Conservation (phyloP, 257 asterid species). For the Cynanchum wilfordii region DNA sequence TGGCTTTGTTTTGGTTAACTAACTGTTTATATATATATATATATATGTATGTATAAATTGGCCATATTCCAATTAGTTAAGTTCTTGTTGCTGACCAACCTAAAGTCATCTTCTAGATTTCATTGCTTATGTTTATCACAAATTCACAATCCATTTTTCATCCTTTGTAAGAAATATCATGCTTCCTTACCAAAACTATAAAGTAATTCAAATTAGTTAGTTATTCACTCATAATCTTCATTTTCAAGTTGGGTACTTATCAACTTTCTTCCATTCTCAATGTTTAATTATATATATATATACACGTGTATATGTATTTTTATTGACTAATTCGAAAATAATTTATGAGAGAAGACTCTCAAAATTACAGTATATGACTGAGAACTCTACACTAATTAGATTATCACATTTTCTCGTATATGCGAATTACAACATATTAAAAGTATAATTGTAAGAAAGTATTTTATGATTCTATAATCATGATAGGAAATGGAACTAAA, state of each 20-base stretch:
- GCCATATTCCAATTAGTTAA: not conserved
- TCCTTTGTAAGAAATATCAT: not conserved
- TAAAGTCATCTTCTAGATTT: not conserved
- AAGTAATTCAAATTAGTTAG: not conserved
- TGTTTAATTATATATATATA: too few species aligned
- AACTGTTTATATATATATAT: not conserved
- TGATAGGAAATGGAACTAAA: not conserved
- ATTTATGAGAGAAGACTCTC: too few species aligned
- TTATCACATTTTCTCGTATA: too few species aligned
- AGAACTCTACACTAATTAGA: too few species aligned
- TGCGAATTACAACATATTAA: too few species aligned
- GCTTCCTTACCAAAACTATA: not conserved
- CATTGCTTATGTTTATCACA: not conserved
- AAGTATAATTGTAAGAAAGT: too few species aligned
- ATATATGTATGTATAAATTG: not conserved
- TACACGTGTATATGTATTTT: too few species aligned
- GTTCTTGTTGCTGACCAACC: not conserved
- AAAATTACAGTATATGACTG: too few species aligned
- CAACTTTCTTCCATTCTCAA: not conserved
- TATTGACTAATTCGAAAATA: too few species aligned
- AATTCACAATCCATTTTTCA: not conserved
- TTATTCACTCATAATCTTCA: not conserved
- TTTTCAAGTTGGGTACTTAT: not conserved
- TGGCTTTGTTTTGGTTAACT: slow-evolving; percentile 10
- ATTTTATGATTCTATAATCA: too few species aligned